These are phyloP conservation scores for Botrytis deweyae DNA, from an alignment of 2,329 filamentous ascomycete genomes.

Conservation along the genomic window DNA sequence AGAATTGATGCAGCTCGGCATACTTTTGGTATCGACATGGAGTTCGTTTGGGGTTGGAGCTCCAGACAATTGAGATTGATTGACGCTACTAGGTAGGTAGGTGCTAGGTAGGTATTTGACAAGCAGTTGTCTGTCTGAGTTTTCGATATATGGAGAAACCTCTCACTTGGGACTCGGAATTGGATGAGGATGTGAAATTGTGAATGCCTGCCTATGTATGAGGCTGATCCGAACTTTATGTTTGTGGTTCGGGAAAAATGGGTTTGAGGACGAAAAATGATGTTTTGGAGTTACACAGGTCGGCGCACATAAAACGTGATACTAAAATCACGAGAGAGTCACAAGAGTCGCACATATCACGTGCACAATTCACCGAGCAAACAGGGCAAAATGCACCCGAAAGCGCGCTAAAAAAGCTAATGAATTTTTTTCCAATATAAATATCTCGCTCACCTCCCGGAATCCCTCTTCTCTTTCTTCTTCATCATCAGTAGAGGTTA, in stretches of 20 bases:
- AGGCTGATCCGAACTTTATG: not conserved
- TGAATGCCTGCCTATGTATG: not conserved
- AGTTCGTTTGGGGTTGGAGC: not conserved
- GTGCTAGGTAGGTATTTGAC: not conserved
- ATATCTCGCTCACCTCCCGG: conserved; percentile 19
- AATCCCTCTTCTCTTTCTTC: conserved; percentile 28
- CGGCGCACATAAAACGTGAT: not conserved
- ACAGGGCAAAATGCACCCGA: not conserved
- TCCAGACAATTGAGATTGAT: conserved; percentile 1
- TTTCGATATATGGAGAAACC: not conserved
- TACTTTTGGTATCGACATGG: not conserved
- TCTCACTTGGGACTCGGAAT: not conserved
- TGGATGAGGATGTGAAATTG: not conserved
- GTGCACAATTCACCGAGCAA: not conserved
- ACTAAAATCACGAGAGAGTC: not conserved
- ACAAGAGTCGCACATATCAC: not conserved
- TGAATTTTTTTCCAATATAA: conserved; percentile 20
- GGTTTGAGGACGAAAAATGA: not conserved
- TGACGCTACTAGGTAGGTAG: not conserved
- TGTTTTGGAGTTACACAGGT: not conserved
- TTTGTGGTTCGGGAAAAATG: not conserved
- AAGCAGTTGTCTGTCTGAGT: not conserved
- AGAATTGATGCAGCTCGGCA: conserved; percentile 10
- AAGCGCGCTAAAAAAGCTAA: conserved; percentile 20
- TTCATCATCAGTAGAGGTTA: conserved; percentile 42